Conservation (phyloP, 139 green algal genomes). For the Asterochloris erici region DNA sequence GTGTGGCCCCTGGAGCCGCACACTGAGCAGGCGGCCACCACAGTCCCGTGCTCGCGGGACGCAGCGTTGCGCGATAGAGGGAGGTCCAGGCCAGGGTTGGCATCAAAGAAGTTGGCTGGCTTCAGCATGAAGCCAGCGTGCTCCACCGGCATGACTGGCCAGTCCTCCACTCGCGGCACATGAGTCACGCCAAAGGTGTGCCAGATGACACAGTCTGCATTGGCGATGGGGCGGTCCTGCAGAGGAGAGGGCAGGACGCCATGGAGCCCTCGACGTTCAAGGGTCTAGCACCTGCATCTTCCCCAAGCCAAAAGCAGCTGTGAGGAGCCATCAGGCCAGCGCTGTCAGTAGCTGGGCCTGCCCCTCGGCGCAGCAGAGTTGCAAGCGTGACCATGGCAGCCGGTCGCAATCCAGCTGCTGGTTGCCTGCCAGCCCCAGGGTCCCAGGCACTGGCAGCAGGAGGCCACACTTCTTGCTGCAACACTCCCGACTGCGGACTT, state of each 20-base stretch:
- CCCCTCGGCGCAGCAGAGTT: no score
- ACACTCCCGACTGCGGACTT: no score
- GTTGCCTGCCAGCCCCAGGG: no score
- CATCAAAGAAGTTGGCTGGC: conserved; percentile 52
- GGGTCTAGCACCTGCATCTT: no score
- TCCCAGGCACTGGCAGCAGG: no score
- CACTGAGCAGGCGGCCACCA: neutral
- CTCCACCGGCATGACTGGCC: conserved; percentile 86
- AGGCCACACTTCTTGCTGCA: no score
- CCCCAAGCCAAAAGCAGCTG: no score
- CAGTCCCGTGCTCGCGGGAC: conserved; percentile 32
- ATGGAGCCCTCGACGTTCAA: no score
- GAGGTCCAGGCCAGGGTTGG: conserved; percentile 77
- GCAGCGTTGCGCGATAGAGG: conserved; percentile 45
- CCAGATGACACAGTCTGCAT: conserved; percentile 79
- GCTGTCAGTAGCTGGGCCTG: no score
- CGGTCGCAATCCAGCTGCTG: no score
- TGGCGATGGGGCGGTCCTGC: conserved; percentile 52
- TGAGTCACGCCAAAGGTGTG: conserved; percentile 85
- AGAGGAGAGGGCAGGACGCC: neutral
- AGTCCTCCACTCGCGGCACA: conserved; percentile 75
- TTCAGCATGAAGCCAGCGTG: conserved; percentile 60
- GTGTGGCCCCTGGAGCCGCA: conserved; percentile 13
- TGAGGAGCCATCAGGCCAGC: no score
- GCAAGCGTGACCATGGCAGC: no score